A percentile compares a stretch with the other conserved stretches of the same genome.
Evolutionary conservation across 768 basidiomycete genomes (phyloP).

Genomic region (Boletus barrowsii): DNA sequence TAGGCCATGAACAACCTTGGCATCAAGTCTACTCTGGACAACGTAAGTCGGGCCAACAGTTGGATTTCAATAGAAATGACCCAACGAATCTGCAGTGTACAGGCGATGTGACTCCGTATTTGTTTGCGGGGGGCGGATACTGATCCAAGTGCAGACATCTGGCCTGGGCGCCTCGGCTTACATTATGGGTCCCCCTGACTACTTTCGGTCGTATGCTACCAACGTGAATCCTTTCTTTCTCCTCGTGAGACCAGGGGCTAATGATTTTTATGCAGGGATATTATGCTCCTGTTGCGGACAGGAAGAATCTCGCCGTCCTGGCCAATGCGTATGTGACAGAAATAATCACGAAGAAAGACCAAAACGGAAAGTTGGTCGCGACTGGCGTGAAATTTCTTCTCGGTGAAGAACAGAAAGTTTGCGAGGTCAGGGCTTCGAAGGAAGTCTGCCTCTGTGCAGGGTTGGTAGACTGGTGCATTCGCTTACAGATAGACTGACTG

Average conservation of each 20-base stretch:
- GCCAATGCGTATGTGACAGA: neutral
- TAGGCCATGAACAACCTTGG: neutral
- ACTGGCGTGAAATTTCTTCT: neutral
- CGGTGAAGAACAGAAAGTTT: neutral
- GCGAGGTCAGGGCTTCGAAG: neutral
- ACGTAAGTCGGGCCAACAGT: neutral
- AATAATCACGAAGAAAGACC: neutral
- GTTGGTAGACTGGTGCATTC: neutral
- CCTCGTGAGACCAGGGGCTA: neutral
- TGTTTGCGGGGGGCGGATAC: neutral
- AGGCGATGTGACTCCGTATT: neutral
- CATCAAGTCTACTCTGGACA: neutral
- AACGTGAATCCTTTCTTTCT: neutral
- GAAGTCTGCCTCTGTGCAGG: conserved; percentile 2
- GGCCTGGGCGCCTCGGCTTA: neutral
- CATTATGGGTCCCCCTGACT: neutral
- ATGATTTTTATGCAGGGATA: neutral
- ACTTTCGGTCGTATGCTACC: conserved; percentile 1
- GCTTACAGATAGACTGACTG: neutral
- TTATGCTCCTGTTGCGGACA: neutral
- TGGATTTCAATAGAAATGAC: neutral
- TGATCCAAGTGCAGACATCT: neutral
- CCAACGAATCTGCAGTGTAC: neutral
- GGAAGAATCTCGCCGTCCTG: neutral
- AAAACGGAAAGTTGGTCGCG: neutral